Conservation (phyloP, 495 filamentous ascomycete species). For the Thozetella sp. region DNA sequence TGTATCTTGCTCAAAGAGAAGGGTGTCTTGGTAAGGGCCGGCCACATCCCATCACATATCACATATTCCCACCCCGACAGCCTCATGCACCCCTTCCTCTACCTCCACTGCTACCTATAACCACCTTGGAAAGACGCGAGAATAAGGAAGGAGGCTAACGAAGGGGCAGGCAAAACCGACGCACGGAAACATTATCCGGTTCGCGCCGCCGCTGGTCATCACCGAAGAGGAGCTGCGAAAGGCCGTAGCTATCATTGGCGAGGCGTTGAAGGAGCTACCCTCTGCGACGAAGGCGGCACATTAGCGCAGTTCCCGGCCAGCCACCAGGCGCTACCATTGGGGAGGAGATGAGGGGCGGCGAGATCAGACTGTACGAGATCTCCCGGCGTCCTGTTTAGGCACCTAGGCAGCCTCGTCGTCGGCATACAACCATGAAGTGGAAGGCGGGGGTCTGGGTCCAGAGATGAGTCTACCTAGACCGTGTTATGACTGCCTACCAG, state of each 20-base stretch:
- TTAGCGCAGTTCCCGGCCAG: slow-evolving; percentile 4
- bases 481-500: background rate
- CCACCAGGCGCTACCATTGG: background rate
- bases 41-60: background rate
- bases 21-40: slow-evolving; percentile 75
- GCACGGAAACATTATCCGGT: slow-evolving; percentile 95
- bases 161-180: slow-evolving; percentile 87
- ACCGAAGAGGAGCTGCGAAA: slow-evolving; percentile 81
- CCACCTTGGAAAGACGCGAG: background rate
- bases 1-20: slow-evolving; percentile 96
- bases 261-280: slow-evolving; percentile 69
- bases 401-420: background rate
- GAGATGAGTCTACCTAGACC: too few species aligned
- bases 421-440: too few species aligned
- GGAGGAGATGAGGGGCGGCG: background rate
- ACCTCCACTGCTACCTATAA: slow-evolving; percentile 1
- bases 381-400: background rate
- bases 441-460: too few species aligned
- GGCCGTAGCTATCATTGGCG: slow-evolving; percentile 72
- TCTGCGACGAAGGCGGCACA: slow-evolving; percentile 29
- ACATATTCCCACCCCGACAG: too few species aligned
- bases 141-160: slow-evolving; percentile 1
- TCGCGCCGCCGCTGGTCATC: slow-evolving; percentile 88
- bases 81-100: too few species aligned
- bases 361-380: background rate